These are phyloP conservation scores for Syzygium aromaticum DNA, from an alignment of 345 rosid genomes.

Conservation along the genomic window DNA sequence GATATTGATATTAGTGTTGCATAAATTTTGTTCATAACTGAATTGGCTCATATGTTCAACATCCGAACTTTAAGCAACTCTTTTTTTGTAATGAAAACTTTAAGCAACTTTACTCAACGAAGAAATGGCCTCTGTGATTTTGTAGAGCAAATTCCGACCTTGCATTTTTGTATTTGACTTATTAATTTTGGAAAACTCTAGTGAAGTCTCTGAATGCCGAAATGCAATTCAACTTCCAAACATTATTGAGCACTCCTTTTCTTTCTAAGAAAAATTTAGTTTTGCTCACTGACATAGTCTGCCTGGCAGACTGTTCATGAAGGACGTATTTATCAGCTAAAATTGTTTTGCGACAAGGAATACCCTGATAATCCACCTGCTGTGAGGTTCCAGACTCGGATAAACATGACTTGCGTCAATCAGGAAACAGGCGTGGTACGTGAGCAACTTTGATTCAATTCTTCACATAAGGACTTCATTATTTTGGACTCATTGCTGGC, in stretches of 20 bases:
- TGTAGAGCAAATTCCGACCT: neutral
- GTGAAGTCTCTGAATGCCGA: neutral
- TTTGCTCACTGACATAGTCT: neutral
- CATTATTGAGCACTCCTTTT: neutral
- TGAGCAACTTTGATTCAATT: neutral
- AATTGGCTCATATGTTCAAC: neutral
- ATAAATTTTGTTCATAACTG: neutral
- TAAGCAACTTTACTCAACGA: neutral
- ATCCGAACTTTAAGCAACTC: neutral
- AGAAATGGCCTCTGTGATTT: neutral
- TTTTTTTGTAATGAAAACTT: neutral
- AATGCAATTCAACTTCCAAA: neutral
- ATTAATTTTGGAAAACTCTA: neutral
- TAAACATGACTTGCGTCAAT: constrained; percentile 78
- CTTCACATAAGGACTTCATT: neutral
- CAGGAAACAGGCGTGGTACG: constrained; percentile 69
- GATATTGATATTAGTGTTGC: neutral
- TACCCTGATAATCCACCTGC: constrained; percentile 75
- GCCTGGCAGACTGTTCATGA: constrained; percentile 67
- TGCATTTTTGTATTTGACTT: neutral
- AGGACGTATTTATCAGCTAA: constrained; percentile 80
- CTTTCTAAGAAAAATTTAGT: neutral
- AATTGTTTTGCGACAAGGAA: constrained; percentile 60
- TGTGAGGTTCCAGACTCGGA: constrained; percentile 60
- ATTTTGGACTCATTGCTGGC: constrained; percentile 3